A percentile compares a stretch with the other conserved stretches of the same genome.
Conservation (phyloP, 805 yeast species). For the Starmerella tilneyi region DNA sequence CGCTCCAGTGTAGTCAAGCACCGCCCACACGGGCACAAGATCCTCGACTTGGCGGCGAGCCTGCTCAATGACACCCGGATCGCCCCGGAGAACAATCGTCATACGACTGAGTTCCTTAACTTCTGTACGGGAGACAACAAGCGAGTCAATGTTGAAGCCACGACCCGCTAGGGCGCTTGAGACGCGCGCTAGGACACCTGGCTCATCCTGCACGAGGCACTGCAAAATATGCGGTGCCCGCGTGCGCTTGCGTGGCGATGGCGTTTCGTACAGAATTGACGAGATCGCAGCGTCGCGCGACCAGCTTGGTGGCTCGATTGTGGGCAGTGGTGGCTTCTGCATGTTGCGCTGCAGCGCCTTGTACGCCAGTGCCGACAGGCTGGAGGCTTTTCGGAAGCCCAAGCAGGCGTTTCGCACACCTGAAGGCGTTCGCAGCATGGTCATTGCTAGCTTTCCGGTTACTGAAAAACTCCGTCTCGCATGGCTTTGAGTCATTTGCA, state of each 20-base stretch:
- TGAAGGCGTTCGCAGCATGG: slow-evolving; percentile 7
- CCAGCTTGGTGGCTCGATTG: slow-evolving; percentile 88
- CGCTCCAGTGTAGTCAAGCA: slow-evolving; percentile 81
- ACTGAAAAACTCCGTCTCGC: slow-evolving; percentile 4
- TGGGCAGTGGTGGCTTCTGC: slow-evolving; percentile 82
- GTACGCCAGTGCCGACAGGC: slow-evolving; percentile 90
- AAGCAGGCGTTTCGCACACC: slow-evolving; percentile 14
- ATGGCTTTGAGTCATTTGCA: background rate
- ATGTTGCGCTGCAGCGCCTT: slow-evolving; percentile 81
- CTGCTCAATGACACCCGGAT: slow-evolving; percentile 93
- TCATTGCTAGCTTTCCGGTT: background rate
- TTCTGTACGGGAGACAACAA: slow-evolving; percentile 93
- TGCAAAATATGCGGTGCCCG: slow-evolving; percentile 80
- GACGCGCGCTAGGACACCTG: slow-evolving; percentile 89
- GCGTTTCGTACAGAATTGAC: slow-evolving; percentile 91
- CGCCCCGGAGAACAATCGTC: slow-evolving; percentile 92
- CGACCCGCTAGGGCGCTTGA: slow-evolving; percentile 95
- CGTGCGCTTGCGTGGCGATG: slow-evolving; percentile 43
- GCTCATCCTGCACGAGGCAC: slow-evolving; percentile 96
- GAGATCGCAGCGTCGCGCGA: slow-evolving; percentile 95
- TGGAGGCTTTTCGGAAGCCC: slow-evolving; percentile 27
- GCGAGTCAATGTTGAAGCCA: slow-evolving; percentile 95
- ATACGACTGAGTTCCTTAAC: slow-evolving; percentile 89
- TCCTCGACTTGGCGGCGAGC: slow-evolving; percentile 97
- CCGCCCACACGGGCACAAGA: slow-evolving; percentile 96